Percentiles rank a stretch among this genome's conserved stretches.
phyloP scores from a whole-genome alignment of 176 grass and related monocot species.

The Bothriochloa decipiens region DNA sequence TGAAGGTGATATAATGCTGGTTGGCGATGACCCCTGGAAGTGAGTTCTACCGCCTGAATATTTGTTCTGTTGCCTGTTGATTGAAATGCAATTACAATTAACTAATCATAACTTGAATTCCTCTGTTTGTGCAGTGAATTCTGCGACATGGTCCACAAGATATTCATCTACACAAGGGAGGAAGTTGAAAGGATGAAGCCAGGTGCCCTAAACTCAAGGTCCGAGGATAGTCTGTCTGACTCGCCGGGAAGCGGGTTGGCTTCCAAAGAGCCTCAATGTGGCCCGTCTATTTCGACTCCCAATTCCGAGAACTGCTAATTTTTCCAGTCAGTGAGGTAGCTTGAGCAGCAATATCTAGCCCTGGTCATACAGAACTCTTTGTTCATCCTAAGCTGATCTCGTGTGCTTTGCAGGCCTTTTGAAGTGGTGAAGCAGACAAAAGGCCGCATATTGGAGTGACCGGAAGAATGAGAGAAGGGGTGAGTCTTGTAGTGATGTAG shows the following conservation, averaged over 20 bases:
- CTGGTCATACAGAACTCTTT: background rate
- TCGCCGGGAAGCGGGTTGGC: conserved; percentile 37
- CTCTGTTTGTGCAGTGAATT: conserved; percentile 67
- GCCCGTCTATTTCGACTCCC: conserved; percentile 23
- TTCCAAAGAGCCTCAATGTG: conserved; percentile 41
- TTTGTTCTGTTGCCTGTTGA: background rate
- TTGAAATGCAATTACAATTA: background rate
- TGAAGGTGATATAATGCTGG: conserved; percentile 96
- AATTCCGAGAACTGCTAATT: conserved; percentile 59
- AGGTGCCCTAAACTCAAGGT: conserved; percentile 57
- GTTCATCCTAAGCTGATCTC: background rate
- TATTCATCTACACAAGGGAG: conserved; percentile 82
- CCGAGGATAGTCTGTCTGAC: conserved; percentile 58
- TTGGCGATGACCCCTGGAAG: conserved; percentile 93
- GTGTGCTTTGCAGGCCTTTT: conserved; percentile 34
- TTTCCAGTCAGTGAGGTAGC: conserved; percentile 29
- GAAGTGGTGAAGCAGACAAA: conserved; percentile 11
- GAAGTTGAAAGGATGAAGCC: conserved; percentile 85
- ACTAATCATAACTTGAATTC: background rate
- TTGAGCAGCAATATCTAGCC: background rate
- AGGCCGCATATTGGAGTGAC: background rate
- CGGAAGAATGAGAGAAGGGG: background rate
- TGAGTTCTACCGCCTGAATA: conserved; percentile 34
- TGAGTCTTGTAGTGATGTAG: conserved; percentile 26
- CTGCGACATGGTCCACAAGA: conserved; percentile 83